Conservation (phyloP, 2,329 filamentous ascomycete genomes). For the Pleomassaria siparia region DNA sequence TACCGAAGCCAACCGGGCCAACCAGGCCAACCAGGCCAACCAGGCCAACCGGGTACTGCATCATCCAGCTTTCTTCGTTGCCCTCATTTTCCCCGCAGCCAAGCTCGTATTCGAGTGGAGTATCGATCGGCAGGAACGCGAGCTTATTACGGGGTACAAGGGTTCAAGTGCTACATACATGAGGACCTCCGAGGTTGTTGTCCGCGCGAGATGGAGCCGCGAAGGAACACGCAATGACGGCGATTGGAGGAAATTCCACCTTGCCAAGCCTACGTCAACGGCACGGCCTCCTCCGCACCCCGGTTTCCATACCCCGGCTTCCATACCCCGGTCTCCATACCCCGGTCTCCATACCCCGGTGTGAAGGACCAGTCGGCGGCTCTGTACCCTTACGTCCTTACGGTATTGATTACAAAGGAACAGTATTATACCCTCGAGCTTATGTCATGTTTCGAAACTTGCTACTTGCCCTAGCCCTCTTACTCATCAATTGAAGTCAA, state of each 20-base stretch:
- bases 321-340: too few species aligned
- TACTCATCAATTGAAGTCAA: too few species aligned
- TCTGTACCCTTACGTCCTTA: too few species aligned
- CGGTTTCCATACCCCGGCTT: background rate
- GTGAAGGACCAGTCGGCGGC: too few species aligned
- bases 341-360: too few species aligned
- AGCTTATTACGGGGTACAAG: constrained; percentile 20
- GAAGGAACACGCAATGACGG: background rate
- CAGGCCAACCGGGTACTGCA: constrained; percentile 13
- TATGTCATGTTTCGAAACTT: too few species aligned
- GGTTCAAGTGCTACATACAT: background rate
- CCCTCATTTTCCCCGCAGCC: constrained; percentile 23
- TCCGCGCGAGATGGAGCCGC: background rate
- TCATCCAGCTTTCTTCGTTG: constrained; percentile 1
- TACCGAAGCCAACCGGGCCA: too few species aligned
- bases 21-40: too few species aligned
- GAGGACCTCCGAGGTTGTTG: background rate
- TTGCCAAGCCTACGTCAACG: constrained; percentile 6
- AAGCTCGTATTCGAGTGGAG: too few species aligned
- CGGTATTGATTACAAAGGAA: too few species aligned
- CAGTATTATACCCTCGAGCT: too few species aligned
- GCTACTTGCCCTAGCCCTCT: too few species aligned
- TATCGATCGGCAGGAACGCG: constrained; percentile 30
- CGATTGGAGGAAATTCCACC: constrained; percentile 10
- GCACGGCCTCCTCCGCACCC: background rate